Base-by-base conservation (phyloP, 225 moss, liverwort and hornwort genomes). In the Sphagnum contortum region DNA sequence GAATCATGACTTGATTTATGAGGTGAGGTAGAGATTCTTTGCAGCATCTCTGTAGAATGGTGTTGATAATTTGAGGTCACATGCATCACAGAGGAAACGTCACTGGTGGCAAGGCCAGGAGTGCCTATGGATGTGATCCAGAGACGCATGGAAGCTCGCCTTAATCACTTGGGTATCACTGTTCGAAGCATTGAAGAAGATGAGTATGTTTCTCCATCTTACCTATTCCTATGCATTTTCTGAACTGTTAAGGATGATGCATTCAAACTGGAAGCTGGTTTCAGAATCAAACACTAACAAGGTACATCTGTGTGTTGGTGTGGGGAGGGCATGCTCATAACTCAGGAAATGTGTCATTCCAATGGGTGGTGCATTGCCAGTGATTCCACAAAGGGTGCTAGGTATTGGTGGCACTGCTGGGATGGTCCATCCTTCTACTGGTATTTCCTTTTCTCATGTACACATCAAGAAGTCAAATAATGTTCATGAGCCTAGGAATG, bases 351-450 rank as follows among this genome's bases (percentile, higher is more conserved):
- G 98, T 60, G 76, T 98, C 53, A 98, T 98, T 64, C 98, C 98
- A 44, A 98, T 98, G 98, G 98, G 98, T 61, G 98, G 98, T 59
- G 98, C 91, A 44, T 78, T 98, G 12, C 98, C 98, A 29, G 89
- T 91, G 56, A 91, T 98, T 10, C 98, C 98, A 1, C 98, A 98
- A 74, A 81, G 98, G 76, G 98, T 98, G 8, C 85, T 98, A 71
- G 98, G 93, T 47, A 93, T 98, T 59, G 98, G 98, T 66, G 98
- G 98, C 48, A 98, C 98, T 58, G 98, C 98, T 60, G 98, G 98
- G 73, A 93, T 98, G 98, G 98, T 98, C 59, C 98, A 98, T 80
- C 98, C 98, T 49, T 98, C 98, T 66, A 98, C 98, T 70, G 98
- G 96, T 98, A 85, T 62, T 62, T 45, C 29, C 29, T 29, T 29